These are phyloP conservation scores for Pythium aquatile DNA, from an alignment of 352 stramenopile species.

Conservation along the genomic window DNA sequence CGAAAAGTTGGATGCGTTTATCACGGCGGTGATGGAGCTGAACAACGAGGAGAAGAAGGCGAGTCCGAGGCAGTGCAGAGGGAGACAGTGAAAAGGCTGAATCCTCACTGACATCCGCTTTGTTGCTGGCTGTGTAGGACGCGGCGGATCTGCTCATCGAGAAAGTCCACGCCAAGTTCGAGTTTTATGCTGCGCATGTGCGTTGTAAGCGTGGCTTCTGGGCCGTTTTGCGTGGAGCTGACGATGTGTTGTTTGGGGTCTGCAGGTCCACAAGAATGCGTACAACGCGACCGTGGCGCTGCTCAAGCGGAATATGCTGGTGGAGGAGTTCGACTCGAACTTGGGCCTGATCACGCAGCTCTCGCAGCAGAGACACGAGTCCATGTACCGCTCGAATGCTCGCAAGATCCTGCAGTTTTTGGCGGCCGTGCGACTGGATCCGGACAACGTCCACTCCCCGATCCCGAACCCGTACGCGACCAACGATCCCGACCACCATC, in stretches of 20 bases:
- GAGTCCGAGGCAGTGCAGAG: background rate
- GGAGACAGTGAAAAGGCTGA: too few relatives aligned
- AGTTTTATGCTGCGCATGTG: slow-evolving; percentile 81
- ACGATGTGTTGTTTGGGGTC: background rate
- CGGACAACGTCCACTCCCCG: slow-evolving; percentile 66
- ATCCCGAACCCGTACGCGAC: slow-evolving; percentile 28
- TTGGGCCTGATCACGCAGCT: slow-evolving; percentile 77
- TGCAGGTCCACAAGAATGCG: slow-evolving; percentile 76
- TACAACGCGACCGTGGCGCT: slow-evolving; percentile 66
- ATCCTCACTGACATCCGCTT: background rate
- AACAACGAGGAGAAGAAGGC: slow-evolving; percentile 69
- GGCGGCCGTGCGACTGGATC: slow-evolving; percentile 74
- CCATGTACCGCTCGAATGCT: slow-evolving; percentile 75
- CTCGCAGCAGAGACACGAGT: slow-evolving; percentile 82
- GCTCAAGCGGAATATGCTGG: slow-evolving; percentile 76
- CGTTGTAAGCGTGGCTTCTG: background rate
- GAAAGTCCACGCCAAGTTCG: slow-evolving; percentile 79
- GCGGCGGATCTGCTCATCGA: slow-evolving; percentile 81
- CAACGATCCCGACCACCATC: slow-evolving; percentile 50
- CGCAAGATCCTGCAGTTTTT: slow-evolving; percentile 84
- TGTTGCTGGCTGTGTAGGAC: slow-evolving; percentile 36
- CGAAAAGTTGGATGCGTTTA: slow-evolving; percentile 70
- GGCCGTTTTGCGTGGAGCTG: background rate
- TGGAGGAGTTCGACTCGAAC: slow-evolving; percentile 80
- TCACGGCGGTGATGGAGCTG: slow-evolving; percentile 69